Evolutionary conservation across 78 protist species (phyloP), one percentile per base, ranked within the genome.

Genomic region (Dictyostelium discoideum): DNA sequence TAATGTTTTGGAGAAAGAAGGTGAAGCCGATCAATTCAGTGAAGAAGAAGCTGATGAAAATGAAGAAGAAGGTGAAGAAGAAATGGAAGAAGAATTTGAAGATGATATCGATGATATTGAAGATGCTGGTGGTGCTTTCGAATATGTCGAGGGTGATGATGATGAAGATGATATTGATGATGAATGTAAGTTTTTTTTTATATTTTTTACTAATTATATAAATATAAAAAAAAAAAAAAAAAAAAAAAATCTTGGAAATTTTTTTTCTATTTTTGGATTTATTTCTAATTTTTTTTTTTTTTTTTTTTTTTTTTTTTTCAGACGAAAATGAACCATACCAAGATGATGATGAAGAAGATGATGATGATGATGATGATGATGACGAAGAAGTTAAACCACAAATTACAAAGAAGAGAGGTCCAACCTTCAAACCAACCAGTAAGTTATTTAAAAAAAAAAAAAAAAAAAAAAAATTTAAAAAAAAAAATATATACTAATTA

Each of bases 11-110:
- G 54, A 92, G 8, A 40, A 57, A 48, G 65, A 44, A 39, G 95
- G 86, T 74, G 89, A 72, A 29, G 44, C n/a, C 7, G 86, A 92
- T 57, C 42, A 57, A 60, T 84, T 69, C 26, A 26, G 24, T 14
- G 89, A 63, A 37, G 90, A 92, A 13, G 80, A 69, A 5, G 18
- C 22, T 8, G 88, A 81, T 13, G 76, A 92, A 20, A 32, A 32
- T 32, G 87, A 82, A 67, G 83, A 67, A 7, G 84, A 63, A 24
- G 74, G 54, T 57, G 84, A 65, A 79, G 40, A 29, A 7, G 88
- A 92, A 13, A 81, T 46, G n/a, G 83, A 83, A n/a, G 44, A 65
- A 78, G 93, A 87, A 22, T 44, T 24, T 22, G 92, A 76, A 24
- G 63, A 60, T 5, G 81, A 69, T 24, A 5, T 16, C 10, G 79